phyloP scores from a whole-genome alignment of 345 rosid genomes.

The Aurinia saxatilis region DNA sequence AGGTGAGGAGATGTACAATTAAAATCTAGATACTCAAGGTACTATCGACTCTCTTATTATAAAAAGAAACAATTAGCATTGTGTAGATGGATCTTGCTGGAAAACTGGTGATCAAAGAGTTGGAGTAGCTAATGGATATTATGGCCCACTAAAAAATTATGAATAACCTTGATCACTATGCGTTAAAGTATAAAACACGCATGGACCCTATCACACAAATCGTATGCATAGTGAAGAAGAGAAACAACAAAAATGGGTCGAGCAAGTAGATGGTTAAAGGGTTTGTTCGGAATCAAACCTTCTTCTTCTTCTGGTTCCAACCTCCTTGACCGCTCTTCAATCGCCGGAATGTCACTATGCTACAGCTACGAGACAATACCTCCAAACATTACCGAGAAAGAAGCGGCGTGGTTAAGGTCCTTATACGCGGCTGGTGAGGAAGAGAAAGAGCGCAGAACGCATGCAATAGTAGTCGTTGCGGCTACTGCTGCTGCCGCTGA shows the following conservation, averaged over 20 bases:
- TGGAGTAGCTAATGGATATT: too few species aligned
- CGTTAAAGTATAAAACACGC: not conserved
- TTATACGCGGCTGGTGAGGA: constrained; percentile 34
- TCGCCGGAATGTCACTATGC: constrained; percentile 16
- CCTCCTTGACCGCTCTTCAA: constrained; percentile 13
- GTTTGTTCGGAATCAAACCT: constrained; percentile 58
- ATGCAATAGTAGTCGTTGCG: constrained; percentile 56
- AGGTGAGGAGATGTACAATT: too few species aligned
- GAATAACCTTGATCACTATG: constrained; percentile 1
- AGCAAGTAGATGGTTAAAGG: constrained; percentile 69
- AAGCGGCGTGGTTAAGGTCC: constrained; percentile 53
- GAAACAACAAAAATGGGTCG: constrained; percentile 45
- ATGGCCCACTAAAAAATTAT: too few species aligned
- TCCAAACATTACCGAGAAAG: constrained; percentile 38
- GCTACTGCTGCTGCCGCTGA: constrained; percentile 78
- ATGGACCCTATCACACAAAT: constrained; percentile 10
- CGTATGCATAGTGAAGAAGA: constrained; percentile 3
- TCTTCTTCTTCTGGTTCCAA: constrained; percentile 25
- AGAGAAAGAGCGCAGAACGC: constrained; percentile 53
- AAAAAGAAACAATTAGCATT: too few species aligned
- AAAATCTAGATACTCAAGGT: too few species aligned
- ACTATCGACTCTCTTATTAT: too few species aligned
- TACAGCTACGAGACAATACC: constrained; percentile 37
- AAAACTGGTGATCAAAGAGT: too few species aligned
- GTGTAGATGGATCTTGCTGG: too few species aligned